Base-by-base conservation (phyloP, 768 basidiomycete species). In the Ramaria sp. region DNA sequence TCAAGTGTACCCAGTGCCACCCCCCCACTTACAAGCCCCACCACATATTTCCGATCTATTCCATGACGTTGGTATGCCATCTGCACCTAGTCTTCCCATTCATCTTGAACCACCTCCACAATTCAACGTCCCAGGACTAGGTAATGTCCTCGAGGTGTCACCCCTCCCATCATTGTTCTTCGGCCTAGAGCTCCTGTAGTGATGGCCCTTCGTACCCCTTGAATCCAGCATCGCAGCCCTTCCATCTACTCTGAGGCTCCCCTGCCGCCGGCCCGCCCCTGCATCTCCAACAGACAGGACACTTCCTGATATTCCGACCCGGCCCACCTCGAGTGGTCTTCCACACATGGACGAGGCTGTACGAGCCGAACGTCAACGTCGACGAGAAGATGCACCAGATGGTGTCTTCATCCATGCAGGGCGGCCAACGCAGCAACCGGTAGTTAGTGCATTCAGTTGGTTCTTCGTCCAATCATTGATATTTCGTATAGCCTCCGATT, bases 1-100 rank as follows among this genome's bases (percentile, higher is more conserved):
- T 36, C 20, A 12, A 20, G 22, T 13, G 6, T n/a, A 34, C n/a
- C 24, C 3, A 30, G 15, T 24, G n/a, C n/a, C n/a, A n/a, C n/a
- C n/a, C n/a, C n/a, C n/a, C n/a, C n/a, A n/a, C n/a, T n/a, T n/a
- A n/a, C n/a, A n/a, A n/a, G n/a, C n/a, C 24, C 18, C 28, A 32
- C 30, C 48, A 13, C 48, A 16, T n/a, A n/a, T 32, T 12, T 6
- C 32, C 16, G 48, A 34, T 15, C 28, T 32, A 12, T 50, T 50
- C 10, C 34, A 30, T 3, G 48, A 50, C 34, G 8, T 55, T 13
- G 61, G 68, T 18, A 10, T 55, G 43, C 62, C 63, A 16, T 52
- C 66, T 0, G 66, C 73, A 32, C 70, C 73, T 15, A 68, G 72
- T 50, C 76, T 73, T 38, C 70, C 16, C 73, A 72, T 57, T 74